These are phyloP conservation scores for Venturia carpophila DNA, from an alignment of 2,329 filamentous ascomycete genomes.

Conservation along the genomic window DNA sequence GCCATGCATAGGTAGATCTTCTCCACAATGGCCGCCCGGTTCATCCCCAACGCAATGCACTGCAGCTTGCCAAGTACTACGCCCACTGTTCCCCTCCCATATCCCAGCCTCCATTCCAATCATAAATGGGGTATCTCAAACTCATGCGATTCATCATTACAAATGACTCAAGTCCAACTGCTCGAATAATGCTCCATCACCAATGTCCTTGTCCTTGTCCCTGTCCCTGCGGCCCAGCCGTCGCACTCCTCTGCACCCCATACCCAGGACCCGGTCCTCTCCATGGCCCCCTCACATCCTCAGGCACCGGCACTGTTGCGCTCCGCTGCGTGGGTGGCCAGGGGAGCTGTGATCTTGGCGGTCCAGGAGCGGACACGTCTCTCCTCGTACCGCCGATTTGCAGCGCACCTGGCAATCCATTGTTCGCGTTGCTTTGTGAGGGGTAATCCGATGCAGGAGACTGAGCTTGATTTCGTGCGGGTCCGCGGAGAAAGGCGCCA, in stretches of 20 bases:
- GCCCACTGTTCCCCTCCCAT: neutral
- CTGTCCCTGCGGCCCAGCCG: slow-evolving; percentile 11
- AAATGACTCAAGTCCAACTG: slow-evolving; percentile 3
- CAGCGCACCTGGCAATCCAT: slow-evolving; percentile 1
- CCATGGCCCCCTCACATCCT: neutral
- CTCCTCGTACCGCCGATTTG: slow-evolving; percentile 2
- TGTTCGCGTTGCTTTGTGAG: neutral
- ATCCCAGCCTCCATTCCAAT: neutral
- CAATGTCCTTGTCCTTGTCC: neutral
- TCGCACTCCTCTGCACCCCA: slow-evolving; percentile 10
- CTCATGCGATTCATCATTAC: neutral
- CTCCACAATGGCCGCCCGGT: too few species aligned
- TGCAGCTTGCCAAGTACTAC: too few species aligned
- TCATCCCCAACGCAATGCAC: too few species aligned
- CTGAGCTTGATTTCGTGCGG: neutral
- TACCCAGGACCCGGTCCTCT: slow-evolving; percentile 8
- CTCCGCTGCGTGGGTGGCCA: slow-evolving; percentile 15
- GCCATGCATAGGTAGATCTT: too few species aligned
- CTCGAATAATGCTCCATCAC: slow-evolving; percentile 9
- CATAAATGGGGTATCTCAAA: slow-evolving; percentile 10
- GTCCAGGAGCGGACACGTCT: slow-evolving; percentile 16
- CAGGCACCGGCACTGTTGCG: slow-evolving; percentile 12
- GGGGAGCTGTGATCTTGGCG: neutral
- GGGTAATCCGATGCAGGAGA: neutral
- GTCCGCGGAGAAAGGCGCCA: neutral